Evolutionary conservation across 768 basidiomycete species (phyloP).

Genomic region (Tylopilus sp.): DNA sequence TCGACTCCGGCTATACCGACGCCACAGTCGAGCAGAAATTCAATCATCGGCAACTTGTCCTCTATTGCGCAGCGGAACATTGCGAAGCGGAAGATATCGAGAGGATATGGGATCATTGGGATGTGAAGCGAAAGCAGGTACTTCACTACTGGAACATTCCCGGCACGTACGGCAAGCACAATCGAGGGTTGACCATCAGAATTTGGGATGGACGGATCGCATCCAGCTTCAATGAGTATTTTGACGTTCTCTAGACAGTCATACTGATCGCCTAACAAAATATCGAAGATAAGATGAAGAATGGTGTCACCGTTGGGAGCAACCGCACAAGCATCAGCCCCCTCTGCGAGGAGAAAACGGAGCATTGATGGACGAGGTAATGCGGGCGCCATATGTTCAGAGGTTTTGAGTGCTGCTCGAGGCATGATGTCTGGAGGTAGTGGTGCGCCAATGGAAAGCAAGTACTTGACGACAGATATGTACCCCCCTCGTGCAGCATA

Average conservation of each 20-base stretch:
- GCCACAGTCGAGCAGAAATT: not conserved
- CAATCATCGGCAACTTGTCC: not conserved
- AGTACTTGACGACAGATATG: not conserved
- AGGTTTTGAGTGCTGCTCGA: not conserved
- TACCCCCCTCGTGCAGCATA: not conserved
- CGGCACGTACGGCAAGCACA: not conserved
- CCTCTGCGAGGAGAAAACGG: not conserved
- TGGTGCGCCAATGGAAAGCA: not conserved
- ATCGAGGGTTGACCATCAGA: not conserved
- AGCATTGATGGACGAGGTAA: not conserved
- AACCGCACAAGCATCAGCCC: not conserved
- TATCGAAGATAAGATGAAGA: not conserved
- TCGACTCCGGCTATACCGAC: too few species aligned
- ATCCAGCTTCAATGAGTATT: not conserved
- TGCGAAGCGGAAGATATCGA: not conserved
- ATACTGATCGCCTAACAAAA: not conserved
- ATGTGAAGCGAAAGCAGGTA: not conserved
- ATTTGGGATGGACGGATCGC: not conserved
- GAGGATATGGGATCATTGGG: not conserved
- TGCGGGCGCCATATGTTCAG: too few species aligned
- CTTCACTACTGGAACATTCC: not conserved
- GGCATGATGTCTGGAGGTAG: not conserved
- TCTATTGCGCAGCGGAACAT: too few species aligned
- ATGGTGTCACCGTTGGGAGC: not conserved
- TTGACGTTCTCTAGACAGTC: not conserved